A percentile compares a stretch with the other conserved stretches of the same genome.
Conservation (phyloP, 139 green algal species). For the Micractinium conductrix region DNA sequence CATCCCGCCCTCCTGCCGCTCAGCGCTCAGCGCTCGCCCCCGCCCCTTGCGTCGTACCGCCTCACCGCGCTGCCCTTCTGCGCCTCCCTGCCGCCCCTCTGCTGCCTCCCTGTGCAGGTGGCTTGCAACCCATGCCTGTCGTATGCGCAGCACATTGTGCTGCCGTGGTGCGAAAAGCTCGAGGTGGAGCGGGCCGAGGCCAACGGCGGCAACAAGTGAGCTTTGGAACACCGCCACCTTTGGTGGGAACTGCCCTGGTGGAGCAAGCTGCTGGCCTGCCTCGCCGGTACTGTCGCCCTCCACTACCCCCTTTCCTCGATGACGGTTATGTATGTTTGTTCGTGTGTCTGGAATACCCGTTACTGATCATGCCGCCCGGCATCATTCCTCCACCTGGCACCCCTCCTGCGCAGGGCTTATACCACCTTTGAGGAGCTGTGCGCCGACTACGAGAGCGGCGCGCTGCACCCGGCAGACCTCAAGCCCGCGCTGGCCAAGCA, state of each 20-base stretch:
- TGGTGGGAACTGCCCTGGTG: no score
- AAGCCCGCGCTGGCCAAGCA: slow-evolving; percentile 78
- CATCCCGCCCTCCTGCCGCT: no score
- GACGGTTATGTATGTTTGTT: no score
- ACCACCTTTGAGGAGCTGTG: slow-evolving; percentile 72
- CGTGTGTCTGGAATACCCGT: no score
- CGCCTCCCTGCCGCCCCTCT: background rate
- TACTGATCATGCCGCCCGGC: no score
- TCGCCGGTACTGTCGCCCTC: no score
- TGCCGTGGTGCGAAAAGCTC: slow-evolving; percentile 93
- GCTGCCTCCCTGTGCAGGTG: slow-evolving; percentile 43
- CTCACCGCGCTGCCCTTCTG: no score
- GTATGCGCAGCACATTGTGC: slow-evolving; percentile 93
- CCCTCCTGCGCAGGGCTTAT: slow-evolving; percentile 65
- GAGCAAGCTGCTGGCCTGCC: no score
- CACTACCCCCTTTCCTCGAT: no score
- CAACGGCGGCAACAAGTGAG: slow-evolving; percentile 84
- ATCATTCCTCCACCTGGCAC: background rate
- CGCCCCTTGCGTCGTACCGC: no score
- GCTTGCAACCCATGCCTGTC: slow-evolving; percentile 95
- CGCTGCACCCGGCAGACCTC: slow-evolving; percentile 84
- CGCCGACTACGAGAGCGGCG: slow-evolving; percentile 83
- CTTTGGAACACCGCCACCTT: no score
- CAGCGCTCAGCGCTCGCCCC: no score
- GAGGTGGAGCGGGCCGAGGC: slow-evolving; percentile 70